These are phyloP conservation scores for Lepidium sativum DNA, from an alignment of 345 rosid genomes.

Conservation along the genomic window DNA sequence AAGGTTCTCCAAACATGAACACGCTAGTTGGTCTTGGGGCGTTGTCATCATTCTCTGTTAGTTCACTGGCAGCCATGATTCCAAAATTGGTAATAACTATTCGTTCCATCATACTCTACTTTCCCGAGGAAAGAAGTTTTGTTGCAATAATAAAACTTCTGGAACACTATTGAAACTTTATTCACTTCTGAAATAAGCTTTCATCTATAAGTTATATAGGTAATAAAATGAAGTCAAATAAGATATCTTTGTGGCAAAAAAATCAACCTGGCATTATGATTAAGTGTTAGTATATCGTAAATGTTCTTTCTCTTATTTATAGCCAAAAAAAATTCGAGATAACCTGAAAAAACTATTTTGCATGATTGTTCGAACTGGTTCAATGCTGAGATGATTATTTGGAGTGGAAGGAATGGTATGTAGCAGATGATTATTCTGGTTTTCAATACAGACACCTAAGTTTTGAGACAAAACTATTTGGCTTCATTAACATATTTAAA, in stretches of 20 bases:
- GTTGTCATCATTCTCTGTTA: slow-evolving; percentile 82
- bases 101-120: neutral
- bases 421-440: neutral
- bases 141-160: neutral
- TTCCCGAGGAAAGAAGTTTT: neutral
- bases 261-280: neutral
- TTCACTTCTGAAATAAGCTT: neutral
- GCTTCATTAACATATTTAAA: neutral
- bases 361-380: neutral
- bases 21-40: slow-evolving; percentile 97
- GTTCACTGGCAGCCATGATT: slow-evolving; percentile 71
- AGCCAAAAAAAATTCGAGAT: neutral
- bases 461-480: neutral
- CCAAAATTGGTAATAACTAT: slow-evolving; percentile 56
- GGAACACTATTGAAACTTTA: neutral
- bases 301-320: neutral
- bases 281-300: neutral
- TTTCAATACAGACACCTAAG: neutral
- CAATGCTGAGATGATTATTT: neutral
- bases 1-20: slow-evolving; percentile 90
- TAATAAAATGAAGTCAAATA: too few species aligned
- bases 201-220: neutral
- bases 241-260: neutral
- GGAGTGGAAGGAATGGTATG: neutral
- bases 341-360: neutral